Evolutionary conservation across 2,329 filamentous ascomycete species (phyloP).

Genomic region (Dactylonectria macrodidyma): DNA sequence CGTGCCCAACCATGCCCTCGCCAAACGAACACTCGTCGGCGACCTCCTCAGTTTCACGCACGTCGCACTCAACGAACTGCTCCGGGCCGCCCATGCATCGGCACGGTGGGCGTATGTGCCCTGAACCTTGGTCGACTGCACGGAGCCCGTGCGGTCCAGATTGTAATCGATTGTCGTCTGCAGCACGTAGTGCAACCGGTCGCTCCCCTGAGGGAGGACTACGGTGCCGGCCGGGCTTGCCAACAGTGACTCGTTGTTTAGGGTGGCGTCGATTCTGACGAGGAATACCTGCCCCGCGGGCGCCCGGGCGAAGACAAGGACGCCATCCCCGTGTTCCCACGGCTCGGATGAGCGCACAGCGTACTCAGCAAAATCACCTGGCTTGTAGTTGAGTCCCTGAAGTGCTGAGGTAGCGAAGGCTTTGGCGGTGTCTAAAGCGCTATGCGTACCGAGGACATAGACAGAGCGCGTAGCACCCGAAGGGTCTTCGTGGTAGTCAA

Average conservation of each 20-base stretch:
- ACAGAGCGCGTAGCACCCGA: slow-evolving; percentile 47
- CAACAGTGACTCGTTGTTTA: slow-evolving; percentile 53
- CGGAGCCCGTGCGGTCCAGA: slow-evolving; percentile 52
- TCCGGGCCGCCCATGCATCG: no score
- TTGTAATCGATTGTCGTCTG: slow-evolving; percentile 61
- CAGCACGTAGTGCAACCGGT: slow-evolving; percentile 58
- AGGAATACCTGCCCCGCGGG: slow-evolving; percentile 55
- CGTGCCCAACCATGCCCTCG: no score
- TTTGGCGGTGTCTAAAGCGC: slow-evolving; percentile 55
- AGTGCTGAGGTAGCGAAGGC: slow-evolving; percentile 53
- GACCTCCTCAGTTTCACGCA: no score
- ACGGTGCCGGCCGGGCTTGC: slow-evolving; percentile 36
- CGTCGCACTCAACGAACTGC: no score
- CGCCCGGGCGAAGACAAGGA: slow-evolving; percentile 55
- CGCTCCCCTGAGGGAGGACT: slow-evolving; percentile 42
- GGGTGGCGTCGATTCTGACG: slow-evolving; percentile 55
- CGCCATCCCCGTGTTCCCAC: slow-evolving; percentile 57
- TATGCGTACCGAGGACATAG: slow-evolving; percentile 58
- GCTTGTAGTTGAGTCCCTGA: slow-evolving; percentile 52
- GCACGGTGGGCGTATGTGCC: no score
- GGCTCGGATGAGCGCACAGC: slow-evolving; percentile 37
- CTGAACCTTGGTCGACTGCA: slow-evolving; percentile 38
- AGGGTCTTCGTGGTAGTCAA: slow-evolving; percentile 47
- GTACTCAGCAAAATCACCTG: slow-evolving; percentile 55
- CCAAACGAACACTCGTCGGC: no score